phyloP scores from a whole-genome alignment of 2,329 filamentous ascomycete species.

The Xylaria polymorpha region DNA sequence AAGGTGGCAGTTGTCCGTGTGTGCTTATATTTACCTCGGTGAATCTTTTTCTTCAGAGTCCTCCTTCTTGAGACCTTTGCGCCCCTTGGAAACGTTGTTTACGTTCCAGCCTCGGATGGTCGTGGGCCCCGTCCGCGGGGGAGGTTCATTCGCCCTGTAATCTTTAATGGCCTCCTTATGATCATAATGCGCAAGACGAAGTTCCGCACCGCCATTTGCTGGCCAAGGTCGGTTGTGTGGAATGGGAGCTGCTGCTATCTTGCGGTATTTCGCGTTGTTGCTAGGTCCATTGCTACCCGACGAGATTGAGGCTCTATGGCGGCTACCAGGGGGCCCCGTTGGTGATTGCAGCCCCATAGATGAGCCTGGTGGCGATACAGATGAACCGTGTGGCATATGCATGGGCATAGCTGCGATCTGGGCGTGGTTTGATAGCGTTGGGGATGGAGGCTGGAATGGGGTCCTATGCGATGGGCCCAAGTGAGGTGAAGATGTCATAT shows the following conservation, averaged over 20 bases:
- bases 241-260: conserved; percentile 68
- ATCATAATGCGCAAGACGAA: conserved; percentile 69
- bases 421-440: conserved; percentile 43
- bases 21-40: conserved; percentile 44
- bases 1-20: conserved; percentile 4
- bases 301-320: conserved; percentile 50
- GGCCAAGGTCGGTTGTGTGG: conserved; percentile 62
- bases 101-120: conserved; percentile 69
- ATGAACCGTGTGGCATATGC: conserved; percentile 44
- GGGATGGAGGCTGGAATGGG: conserved; percentile 44
- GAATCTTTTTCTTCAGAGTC: conserved; percentile 50
- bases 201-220: conserved; percentile 60
- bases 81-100: conserved; percentile 54
- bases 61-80: conserved; percentile 48
- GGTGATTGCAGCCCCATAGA: conserved; percentile 45
- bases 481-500: conserved; percentile 37
- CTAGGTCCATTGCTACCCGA: conserved; percentile 44
- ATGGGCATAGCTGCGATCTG: conserved; percentile 42
- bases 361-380: conserved; percentile 45
- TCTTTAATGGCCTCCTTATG: conserved; percentile 68
- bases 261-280: conserved; percentile 61
- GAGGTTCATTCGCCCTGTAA: conserved; percentile 64
- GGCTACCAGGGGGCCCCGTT: conserved; percentile 44
- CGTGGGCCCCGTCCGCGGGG: conserved; percentile 66
- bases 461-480: conserved; percentile 22